phyloP scores from a whole-genome alignment of 2,329 filamentous ascomycete genomes.

The Orbilia ellipsospora region DNA sequence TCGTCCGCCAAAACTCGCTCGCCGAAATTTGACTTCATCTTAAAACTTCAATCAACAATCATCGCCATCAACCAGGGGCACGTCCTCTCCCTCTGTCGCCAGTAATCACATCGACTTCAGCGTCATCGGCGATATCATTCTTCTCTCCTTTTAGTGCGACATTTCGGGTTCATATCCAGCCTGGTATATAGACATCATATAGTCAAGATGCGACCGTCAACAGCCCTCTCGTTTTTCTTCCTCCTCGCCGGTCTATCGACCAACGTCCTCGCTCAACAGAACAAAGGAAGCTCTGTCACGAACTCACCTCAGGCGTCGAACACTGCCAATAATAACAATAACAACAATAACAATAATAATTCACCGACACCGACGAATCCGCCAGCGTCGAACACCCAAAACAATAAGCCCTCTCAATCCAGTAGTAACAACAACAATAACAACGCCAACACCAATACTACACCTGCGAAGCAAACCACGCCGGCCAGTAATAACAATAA shows the following conservation, averaged over 20 bases:
- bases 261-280: conserved; percentile 42
- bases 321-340: not conserved
- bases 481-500: conserved; percentile 11
- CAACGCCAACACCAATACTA: not conserved
- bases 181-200: too few relatives aligned
- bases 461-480: conserved; percentile 7
- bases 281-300: conserved; percentile 18
- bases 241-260: conserved; percentile 43
- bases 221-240: conserved; percentile 35
- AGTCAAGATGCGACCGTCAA: conserved; percentile 42
- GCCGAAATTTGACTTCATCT: conserved; percentile 2
- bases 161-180: too few relatives aligned
- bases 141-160: not conserved
- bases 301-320: not conserved
- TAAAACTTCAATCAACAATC: not conserved
- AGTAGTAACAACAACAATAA: too few relatives aligned
- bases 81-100: not conserved
- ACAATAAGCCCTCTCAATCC: conserved; percentile 14
- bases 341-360: not conserved
- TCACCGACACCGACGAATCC: conserved; percentile 1
- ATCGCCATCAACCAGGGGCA: not conserved
- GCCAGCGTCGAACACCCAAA: not conserved
- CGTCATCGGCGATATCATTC: not conserved
- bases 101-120: too few relatives aligned
- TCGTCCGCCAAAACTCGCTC: conserved; percentile 11